Conservation (phyloP, 768 basidiomycete species). For the Pluteus cervinus region DNA sequence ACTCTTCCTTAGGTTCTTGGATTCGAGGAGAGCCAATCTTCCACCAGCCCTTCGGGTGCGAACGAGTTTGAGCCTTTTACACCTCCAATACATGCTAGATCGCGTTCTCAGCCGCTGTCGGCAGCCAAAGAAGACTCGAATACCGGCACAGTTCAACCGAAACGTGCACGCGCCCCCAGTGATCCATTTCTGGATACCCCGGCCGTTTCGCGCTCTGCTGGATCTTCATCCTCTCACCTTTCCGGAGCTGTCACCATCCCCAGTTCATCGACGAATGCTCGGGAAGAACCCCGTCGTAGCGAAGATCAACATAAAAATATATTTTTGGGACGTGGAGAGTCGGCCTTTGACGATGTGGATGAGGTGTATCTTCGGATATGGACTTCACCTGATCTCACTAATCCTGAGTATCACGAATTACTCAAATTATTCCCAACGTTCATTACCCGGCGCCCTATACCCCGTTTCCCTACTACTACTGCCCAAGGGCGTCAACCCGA, state of each 20-base stretch:
- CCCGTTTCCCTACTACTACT: constrained; percentile 53
- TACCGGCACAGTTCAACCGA: constrained; percentile 39
- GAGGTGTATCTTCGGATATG: constrained; percentile 67
- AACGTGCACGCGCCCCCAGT: constrained; percentile 68
- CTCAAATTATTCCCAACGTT: constrained; percentile 74
- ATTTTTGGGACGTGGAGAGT: constrained; percentile 16
- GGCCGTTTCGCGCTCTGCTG: constrained; percentile 45
- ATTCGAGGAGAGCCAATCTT: constrained; percentile 63
- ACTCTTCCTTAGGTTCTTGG: constrained; percentile 37
- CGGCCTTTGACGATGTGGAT: constrained; percentile 24
- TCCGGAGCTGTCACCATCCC: constrained; percentile 38
- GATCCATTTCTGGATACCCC: constrained; percentile 80
- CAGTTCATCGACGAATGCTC: no score
- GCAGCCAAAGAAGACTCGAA: constrained; percentile 36
- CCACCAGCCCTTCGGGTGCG: constrained; percentile 27
- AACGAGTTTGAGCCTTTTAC: constrained; percentile 25
- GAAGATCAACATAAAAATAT: constrained; percentile 28
- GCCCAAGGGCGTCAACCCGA: constrained; percentile 42
- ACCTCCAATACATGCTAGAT: constrained; percentile 44
- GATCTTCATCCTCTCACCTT: constrained; percentile 45
- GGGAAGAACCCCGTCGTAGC: no score
- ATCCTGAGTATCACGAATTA: constrained; percentile 67
- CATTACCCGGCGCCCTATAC: constrained; percentile 61
- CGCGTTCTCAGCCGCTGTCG: constrained; percentile 49
- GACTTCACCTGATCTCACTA: constrained; percentile 74